These are phyloP conservation scores for Vitis rotundifolia DNA, from an alignment of 164 flowering plant species.

Conservation along the genomic window DNA sequence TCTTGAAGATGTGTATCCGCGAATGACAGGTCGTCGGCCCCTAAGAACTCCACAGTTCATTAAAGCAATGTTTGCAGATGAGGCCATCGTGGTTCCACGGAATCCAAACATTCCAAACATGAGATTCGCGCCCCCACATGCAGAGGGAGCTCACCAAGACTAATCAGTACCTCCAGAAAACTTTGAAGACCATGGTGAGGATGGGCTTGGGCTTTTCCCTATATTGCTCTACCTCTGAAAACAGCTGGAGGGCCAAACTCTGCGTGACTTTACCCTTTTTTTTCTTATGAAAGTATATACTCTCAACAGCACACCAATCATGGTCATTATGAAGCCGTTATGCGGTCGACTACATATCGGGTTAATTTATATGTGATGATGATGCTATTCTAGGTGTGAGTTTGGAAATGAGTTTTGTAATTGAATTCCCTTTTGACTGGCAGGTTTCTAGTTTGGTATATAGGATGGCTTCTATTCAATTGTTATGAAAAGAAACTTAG, in stretches of 20 bases:
- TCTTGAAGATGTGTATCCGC: conserved; percentile 91
- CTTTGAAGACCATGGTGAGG: not conserved
- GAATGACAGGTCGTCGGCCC: conserved; percentile 90
- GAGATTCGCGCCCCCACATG: conserved; percentile 82
- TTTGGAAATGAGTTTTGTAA: not conserved
- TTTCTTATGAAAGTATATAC: not conserved
- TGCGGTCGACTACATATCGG: no score
- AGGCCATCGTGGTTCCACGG: conserved; percentile 71
- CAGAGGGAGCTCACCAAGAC: conserved; percentile 53
- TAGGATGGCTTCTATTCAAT: not conserved
- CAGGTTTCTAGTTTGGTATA: not conserved
- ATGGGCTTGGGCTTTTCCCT: not conserved
- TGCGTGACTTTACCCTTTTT: not conserved
- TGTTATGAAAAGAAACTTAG: no score
- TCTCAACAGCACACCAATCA: not conserved
- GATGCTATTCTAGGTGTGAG: not conserved
- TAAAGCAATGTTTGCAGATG: conserved; percentile 83
- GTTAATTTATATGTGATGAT: not conserved
- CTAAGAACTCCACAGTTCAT: conserved; percentile 84
- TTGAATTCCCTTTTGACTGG: not conserved
- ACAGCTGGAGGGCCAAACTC: not conserved
- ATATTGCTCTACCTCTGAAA: not conserved
- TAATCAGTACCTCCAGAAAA: conserved; percentile 11
- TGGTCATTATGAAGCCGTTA: not conserved
- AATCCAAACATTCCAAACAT: conserved; percentile 51